These are phyloP conservation scores for Suhomyces bokatorum DNA, from an alignment of 1,139 yeast species.

Conservation along the genomic window DNA sequence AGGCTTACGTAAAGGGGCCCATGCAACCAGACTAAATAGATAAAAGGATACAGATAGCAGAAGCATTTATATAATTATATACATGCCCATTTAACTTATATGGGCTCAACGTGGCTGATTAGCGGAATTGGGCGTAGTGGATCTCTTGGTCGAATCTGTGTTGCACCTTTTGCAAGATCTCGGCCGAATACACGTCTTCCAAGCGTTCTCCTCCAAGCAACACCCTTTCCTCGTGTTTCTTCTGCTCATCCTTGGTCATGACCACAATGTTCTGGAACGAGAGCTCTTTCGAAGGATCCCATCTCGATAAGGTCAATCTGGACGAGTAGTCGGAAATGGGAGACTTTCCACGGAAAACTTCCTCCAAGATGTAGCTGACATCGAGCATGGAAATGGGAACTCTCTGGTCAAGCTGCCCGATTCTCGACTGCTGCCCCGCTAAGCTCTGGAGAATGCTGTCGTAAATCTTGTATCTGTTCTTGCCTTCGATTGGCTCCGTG, in stretches of 20 bases:
- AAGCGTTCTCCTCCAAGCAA: conserved; percentile 63
- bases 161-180: conserved; percentile 58
- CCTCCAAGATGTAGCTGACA: conserved; percentile 84
- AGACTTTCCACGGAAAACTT: conserved; percentile 87
- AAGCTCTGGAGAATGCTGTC: conserved; percentile 80
- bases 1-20: conserved; percentile 3
- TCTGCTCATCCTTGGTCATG: conserved; percentile 87
- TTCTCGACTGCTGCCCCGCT: conserved; percentile 82
- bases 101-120: no score
- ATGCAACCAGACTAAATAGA: no score
- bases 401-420: conserved; percentile 67
- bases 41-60: no score
- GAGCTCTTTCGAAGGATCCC: conserved; percentile 68
- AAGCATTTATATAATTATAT: no score
- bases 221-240: conserved; percentile 70
- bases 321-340: conserved; percentile 85
- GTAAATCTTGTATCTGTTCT: conserved; percentile 78
- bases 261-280: conserved; percentile 76
- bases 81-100: no score
- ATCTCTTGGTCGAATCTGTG: conserved; percentile 71
- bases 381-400: conserved; percentile 74
- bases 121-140: conserved; percentile 59
- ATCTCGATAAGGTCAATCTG: conserved; percentile 72
- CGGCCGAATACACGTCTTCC: conserved; percentile 62
- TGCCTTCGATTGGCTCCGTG: conserved; percentile 86